Evolutionary conservation across 2,329 filamentous ascomycete genomes (phyloP), one percentile per base, ranked within the genome.

Genomic region (Aphanocladium album): DNA sequence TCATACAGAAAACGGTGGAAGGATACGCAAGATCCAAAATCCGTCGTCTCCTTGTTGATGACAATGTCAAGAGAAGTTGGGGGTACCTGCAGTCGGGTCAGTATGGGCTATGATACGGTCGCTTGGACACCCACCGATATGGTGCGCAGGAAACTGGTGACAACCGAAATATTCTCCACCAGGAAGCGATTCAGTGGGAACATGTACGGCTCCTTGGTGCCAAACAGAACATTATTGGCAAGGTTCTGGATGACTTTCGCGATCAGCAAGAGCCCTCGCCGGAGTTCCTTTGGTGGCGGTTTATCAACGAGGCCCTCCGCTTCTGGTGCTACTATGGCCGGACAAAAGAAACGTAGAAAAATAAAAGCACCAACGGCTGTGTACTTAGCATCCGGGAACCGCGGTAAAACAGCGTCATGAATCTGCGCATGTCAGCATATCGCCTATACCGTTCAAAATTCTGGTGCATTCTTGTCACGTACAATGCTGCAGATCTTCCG

Each of bases 171-270:
- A 64, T 89, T 87, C 64, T 87, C 79, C 0, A 85, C 84, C 23
- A 89, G 72, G 63, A 89, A 89, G 61, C 87, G 82, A 67, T 89
- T 89, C 23, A 89, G 73, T 1, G 87, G 85, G 63, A 85, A 87
- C 87, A 89, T 89, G 67, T 88, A 89, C 3, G 85, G 84, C 68
- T 89, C 87, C 70, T 89, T 89, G 37, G 85, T 85, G 4, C 87
- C 87, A 65, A 89, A 89, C 1, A 89, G 76, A 30, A 89, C 86
- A 61, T 89, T 89, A 67, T 89, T 89, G 39, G 87, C 87, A 39
- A 89, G 76, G 67, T 89, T 89, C 66, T 89, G 87, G 23, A 89
- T 83, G 61, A 89, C 83, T 68, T 89, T 89, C 54, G 87, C 86
- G 65, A 89, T 89, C 35, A 89, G 78, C 33, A 89, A 77, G 6